Evolutionary conservation across 2,329 filamentous ascomycete species (phyloP), one percentile per base, ranked within the genome.

Genomic region (Aureobasidium mangrovei): DNA sequence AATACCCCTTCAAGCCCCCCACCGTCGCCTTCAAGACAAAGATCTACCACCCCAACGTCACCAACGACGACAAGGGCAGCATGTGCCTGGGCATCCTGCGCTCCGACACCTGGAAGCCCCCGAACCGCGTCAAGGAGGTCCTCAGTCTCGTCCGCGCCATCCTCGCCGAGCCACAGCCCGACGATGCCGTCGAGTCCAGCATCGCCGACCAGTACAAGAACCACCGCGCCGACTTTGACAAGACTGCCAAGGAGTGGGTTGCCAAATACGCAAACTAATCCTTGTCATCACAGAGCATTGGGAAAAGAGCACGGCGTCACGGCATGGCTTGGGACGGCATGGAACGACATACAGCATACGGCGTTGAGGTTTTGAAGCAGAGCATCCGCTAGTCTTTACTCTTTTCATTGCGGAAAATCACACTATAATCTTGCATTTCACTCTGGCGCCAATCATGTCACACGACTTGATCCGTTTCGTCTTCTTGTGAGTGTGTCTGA

Each of bases 31-130:
- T 95, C 78, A 74, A 77, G 60, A 95, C 90, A 49, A 91, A 91
- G 72, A 87, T 95, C 76, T 96, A 95, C 79, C 91, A 96, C 74
- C 90, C 91, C 42, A 96, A 96, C 73, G 81, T 96, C 57, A 89
- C 85, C 66, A 93, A 95, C 77, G 90, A 95, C 70, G 79, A 81
- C 66, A 81, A 83, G 61, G 91, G 91, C 58, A 85, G 79, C 72
- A 88, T 96, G 81, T 96, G 91, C 72, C 77, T 96, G 42, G 83
- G 82, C 57, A 80, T 91, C 70, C 81, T 96, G 62, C 88, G 91
- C 67, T 70, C 85, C 31, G 89, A 95, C 64, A 84, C 88, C 71
- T 96, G 91, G 91, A 96, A 95, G 77, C 91, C 91, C 18, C 84
- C 84, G 58, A 87, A 85, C 64, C 86, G 84, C 73, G 79, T 95